Evolutionary conservation across 305 asterid genomes (phyloP), one percentile per base, ranked within the genome.

Genomic region (Striga hermonthica): DNA sequence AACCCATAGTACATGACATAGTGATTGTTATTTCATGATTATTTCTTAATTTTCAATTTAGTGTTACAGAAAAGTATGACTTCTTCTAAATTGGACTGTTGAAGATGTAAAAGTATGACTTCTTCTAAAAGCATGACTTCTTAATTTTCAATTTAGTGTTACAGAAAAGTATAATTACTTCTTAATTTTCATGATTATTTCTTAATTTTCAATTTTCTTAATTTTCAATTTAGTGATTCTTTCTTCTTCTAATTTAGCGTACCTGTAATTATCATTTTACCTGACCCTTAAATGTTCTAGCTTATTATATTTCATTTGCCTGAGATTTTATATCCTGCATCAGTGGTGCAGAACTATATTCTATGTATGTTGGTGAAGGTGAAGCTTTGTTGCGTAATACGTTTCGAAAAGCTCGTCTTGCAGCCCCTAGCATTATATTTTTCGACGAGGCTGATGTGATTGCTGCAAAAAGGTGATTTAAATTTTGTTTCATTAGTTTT

Each of bases 281-380:
- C 59, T n/a, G 44, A 48, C 41, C 48, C 65, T 58, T 74, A 22
- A n/a, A 22, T 61, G 47, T 50, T 68, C 67, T 64, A 40, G 39
- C 56, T 67, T 60, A 57, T 54, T 4, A 14, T 64, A 35, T 53
- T 62, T 66, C 52, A 55, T 40, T 62, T 41, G 12, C 40, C 74
- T 79, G 67, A 74, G 49, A 73, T 22, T 1, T 71, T 72, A 39
- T 43, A 66, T 73, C 66, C 53, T 67, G 68, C 58, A 37, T 74
- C 87, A 92, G 97, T 82, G 94, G 95, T 48, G 96, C 99, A 79
- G 97, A 90, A 56, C 76, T 93, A 47, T 93, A 76, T 64, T 86
- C 95, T 49, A 93, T 86, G 99, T 90, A 93, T 70, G 99, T 93
- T 72, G 99, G 99, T 53, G 99, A 93, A 73, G 99, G 99, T 40